Conservation (phyloP, 768 basidiomycete species). For the Trametes cubensis region DNA sequence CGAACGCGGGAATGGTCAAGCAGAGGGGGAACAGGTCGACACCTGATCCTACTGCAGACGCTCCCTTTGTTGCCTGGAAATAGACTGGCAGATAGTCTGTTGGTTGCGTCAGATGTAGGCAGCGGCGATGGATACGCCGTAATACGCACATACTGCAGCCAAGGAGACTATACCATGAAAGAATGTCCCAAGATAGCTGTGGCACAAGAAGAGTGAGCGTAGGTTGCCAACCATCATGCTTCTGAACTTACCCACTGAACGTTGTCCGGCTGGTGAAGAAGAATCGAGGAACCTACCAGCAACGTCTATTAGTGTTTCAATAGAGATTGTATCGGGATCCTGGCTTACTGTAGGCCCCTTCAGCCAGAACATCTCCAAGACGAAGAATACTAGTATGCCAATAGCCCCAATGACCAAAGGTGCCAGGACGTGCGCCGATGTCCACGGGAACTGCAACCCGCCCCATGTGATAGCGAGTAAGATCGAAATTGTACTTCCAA, state of each 20-base stretch:
- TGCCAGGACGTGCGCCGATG: conserved; percentile 39
- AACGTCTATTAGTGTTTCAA: no score
- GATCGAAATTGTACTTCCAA: conserved; percentile 34
- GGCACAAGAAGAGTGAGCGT: neutral
- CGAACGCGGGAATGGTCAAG: conserved; percentile 35
- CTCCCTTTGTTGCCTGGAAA: conserved; percentile 45
- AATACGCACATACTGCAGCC: conserved; percentile 30
- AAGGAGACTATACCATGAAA: conserved; percentile 23
- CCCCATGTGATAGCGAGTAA: conserved; percentile 46
- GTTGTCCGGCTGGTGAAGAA: conserved; percentile 15
- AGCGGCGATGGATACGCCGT: neutral
- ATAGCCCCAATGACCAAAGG: conserved; percentile 33
- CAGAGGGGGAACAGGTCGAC: conserved; percentile 32
- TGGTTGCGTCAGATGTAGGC: neutral
- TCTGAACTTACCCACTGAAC: conserved; percentile 9
- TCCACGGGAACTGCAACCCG: conserved; percentile 43
- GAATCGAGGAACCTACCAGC: conserved; percentile 1
- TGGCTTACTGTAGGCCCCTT: conserved; percentile 6
- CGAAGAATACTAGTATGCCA: neutral
- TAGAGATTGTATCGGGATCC: neutral
- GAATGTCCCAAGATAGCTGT: conserved; percentile 36
- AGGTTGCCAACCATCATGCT: no score
- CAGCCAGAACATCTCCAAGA: conserved; percentile 1
- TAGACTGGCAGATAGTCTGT: conserved; percentile 47
- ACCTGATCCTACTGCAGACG: conserved; percentile 35